Evolutionary conservation across 805 yeast genomes (phyloP), one percentile per base, ranked within the genome.

Genomic region (Candida orba): DNA sequence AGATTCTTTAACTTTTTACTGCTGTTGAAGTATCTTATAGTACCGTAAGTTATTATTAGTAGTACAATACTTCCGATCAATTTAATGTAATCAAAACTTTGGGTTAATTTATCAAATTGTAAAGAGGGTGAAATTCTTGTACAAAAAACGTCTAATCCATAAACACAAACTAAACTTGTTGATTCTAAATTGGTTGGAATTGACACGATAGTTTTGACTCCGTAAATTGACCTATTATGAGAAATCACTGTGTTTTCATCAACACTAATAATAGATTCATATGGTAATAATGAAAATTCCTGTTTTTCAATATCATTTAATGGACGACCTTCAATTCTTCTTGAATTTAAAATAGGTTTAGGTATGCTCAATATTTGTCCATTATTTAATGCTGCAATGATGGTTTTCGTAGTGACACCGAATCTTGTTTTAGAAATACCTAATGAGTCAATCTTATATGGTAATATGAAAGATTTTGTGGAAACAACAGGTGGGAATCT

Each of bases 81-180:
- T 52, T 79, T 81, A 13, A 67, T 57, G 55, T 78, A 83, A 53
- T 82, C 87, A 58, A 93, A 93, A 41, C 72, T 69, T 27, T 71
- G 65, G 23, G 80, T 75, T 59, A 91, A 70, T 40, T 77, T 69
- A 64, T 91, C 99, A 63, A 86, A 90, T 34, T 87, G 85, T 36
- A 76, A 76, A 0, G 96, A 86, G 1, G 98, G 96, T 40, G 83
- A 75, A 15, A 84, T 71, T 44, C 78, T 70, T 0, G 95, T 81
- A 56, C 90, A 85, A 65, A 85, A 90, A 7, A 84, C 60, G 57
- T 87, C 95, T n/a, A 71, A 62, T 17, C 83, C 86, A 37, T 78
- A 64, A 32, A 74, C 69, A 48, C 93, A 80, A 1, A 85, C 75
- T 17, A 86, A 70, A 15, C 83, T 71, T 0, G 97, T 89, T 2